Conservation (phyloP, 257 asterid species). For the Jacaranda copaia region DNA sequence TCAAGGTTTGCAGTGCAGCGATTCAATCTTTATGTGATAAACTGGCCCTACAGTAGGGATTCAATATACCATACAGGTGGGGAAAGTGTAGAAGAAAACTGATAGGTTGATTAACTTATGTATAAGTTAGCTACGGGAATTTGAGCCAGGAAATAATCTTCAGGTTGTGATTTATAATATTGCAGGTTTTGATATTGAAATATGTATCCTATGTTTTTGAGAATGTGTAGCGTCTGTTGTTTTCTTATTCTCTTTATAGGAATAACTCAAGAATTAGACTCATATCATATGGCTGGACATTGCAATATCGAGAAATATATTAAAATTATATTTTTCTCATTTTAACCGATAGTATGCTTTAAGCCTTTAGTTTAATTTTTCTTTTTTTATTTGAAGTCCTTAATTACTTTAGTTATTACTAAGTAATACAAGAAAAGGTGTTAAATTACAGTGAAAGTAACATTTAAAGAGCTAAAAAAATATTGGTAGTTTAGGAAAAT, state of each 20-base stretch:
- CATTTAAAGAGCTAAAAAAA: too few relatives aligned
- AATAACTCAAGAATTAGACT: too few relatives aligned
- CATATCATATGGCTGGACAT: too few relatives aligned
- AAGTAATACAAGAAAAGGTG: too few relatives aligned
- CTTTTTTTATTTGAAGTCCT: too few relatives aligned
- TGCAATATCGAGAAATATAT: too few relatives aligned
- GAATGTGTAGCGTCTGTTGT: background rate
- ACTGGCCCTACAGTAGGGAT: conserved; percentile 45
- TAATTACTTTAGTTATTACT: too few relatives aligned
- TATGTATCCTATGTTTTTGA: background rate
- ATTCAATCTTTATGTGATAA: conserved; percentile 81
- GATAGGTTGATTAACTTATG: conserved; percentile 13
- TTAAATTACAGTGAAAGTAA: too few relatives aligned
- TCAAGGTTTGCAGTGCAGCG: conserved; percentile 94
- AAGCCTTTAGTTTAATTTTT: too few relatives aligned
- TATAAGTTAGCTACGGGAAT: conserved; percentile 15
- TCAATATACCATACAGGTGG: conserved; percentile 16
- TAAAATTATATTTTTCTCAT: too few relatives aligned
- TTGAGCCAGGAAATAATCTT: conserved; percentile 26
- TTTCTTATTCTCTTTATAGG: background rate
- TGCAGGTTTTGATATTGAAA: conserved; percentile 3
- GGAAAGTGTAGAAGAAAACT: background rate
- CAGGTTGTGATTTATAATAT: conserved; percentile 20
- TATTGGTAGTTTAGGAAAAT: too few relatives aligned
- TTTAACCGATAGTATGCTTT: too few relatives aligned